Conservation (phyloP, 129 eudicot genomes). For the Pseudognaphalium luteoalbum region DNA sequence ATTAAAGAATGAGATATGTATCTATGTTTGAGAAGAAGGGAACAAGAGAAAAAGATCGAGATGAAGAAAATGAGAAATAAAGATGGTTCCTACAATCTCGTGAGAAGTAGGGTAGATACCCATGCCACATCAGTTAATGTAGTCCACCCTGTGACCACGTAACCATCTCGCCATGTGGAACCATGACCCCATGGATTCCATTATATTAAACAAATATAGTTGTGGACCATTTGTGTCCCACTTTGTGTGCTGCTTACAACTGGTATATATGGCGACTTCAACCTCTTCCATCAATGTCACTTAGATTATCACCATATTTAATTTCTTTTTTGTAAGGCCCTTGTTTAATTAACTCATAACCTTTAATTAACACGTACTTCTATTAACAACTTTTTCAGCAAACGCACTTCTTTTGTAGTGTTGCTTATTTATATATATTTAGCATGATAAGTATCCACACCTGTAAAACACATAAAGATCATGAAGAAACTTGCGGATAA, state of each 20-base stretch:
- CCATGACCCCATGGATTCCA: constrained; percentile 23
- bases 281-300: constrained; percentile 1
- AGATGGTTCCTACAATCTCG: constrained; percentile 26
- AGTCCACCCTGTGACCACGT: constrained; percentile 40
- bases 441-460: too few relatives aligned
- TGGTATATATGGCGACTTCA: constrained; percentile 8
- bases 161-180: constrained; percentile 36
- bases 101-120: constrained; percentile 34
- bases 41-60: not conserved
- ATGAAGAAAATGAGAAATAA: constrained; percentile 1
- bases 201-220: not conserved
- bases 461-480: too few relatives aligned
- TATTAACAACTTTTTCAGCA: too few relatives aligned
- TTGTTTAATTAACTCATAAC: not conserved
- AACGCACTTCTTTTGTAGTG: too few relatives aligned
- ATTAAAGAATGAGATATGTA: too few relatives aligned
- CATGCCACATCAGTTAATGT: constrained; percentile 58
- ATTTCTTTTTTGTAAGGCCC: not conserved
- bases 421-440: too few relatives aligned
- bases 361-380: too few relatives aligned
- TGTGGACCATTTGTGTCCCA: constrained; percentile 27
- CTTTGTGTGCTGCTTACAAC: constrained; percentile 25
- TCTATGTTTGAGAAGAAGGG: not conserved
- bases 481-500: too few relatives aligned
- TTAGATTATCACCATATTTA: not conserved